Percentiles rank a stretch among this genome's conserved stretches.
Evolutionary conservation across 108 stramenopile genomes (phyloP).

Genomic region (Skeletonema grethae): DNA sequence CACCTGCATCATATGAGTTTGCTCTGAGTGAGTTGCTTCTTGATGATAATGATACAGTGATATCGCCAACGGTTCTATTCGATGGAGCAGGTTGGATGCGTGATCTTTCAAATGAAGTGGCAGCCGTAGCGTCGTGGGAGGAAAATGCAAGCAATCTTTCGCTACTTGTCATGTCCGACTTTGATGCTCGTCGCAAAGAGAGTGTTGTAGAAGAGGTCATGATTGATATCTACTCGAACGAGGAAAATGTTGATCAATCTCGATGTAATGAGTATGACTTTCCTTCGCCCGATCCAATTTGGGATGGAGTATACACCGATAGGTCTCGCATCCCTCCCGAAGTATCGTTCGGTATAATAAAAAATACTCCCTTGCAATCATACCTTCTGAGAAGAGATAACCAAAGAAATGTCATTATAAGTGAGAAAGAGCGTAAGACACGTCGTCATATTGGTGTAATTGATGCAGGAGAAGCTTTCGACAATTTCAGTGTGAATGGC

Average conservation of each 20-base stretch:
- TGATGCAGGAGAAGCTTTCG: neutral
- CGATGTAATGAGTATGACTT: neutral
- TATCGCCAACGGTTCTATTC: neutral
- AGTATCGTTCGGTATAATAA: conserved; percentile 24
- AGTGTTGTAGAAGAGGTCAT: conserved; percentile 15
- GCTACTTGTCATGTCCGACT: conserved; percentile 26
- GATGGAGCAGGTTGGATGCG: conserved; percentile 26
- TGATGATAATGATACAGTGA: neutral
- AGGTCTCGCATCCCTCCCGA: conserved; percentile 5
- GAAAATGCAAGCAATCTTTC: conserved; percentile 37
- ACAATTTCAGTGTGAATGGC: neutral
- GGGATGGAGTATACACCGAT: conserved; percentile 6
- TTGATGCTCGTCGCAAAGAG: conserved; percentile 23
- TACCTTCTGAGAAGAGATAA: conserved; percentile 41
- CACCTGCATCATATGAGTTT: neutral
- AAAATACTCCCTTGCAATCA: conserved; percentile 16
- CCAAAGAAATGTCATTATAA: conserved; percentile 20
- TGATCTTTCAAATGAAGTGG: conserved; percentile 23
- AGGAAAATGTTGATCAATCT: neutral
- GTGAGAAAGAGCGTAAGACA: conserved; percentile 27
- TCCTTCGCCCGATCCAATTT: conserved; percentile 13
- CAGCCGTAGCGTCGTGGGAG: conserved; percentile 36
- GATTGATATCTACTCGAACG: conserved; percentile 1
- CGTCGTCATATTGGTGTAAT: conserved; percentile 38
- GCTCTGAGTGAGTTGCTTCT: neutral